phyloP scores from a whole-genome alignment of 345 rosid genomes.

The Excoecaria cochinchinensis region DNA sequence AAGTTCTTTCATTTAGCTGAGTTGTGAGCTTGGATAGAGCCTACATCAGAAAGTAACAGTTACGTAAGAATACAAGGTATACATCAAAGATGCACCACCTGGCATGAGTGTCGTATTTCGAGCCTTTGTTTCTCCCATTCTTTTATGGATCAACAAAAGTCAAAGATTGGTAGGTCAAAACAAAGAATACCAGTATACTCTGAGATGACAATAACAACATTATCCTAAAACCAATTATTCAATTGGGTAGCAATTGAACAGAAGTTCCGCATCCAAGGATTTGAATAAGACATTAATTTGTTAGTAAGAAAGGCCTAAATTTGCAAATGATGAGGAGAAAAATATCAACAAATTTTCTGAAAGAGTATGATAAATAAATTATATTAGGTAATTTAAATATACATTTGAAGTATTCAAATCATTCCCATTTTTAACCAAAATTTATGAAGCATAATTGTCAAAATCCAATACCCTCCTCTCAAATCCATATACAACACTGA shows the following conservation, averaged over 20 bases:
- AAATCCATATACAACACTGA: background rate
- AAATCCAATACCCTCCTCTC: background rate
- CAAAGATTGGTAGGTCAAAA: constrained; percentile 3
- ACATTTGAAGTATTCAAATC: background rate
- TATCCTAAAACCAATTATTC: background rate
- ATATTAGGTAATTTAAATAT: background rate
- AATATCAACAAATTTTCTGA: background rate
- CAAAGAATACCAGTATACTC: background rate
- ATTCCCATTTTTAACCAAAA: background rate
- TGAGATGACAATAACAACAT: background rate
- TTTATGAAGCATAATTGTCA: background rate
- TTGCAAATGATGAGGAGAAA: background rate
- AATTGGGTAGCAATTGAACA: background rate
- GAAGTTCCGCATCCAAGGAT: background rate
- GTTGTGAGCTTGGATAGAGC: constrained; percentile 54
- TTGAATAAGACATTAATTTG: background rate
- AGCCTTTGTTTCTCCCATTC: background rate
- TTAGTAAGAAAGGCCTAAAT: background rate
- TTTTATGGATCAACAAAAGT: background rate
- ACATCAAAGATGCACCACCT: background rate
- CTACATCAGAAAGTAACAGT: constrained; percentile 32
- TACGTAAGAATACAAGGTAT: constrained; percentile 10
- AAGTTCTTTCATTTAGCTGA: constrained; percentile 57
- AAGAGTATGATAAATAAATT: background rate
- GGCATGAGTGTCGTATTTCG: background rate